phyloP scores from a whole-genome alignment of 805 yeast species.

The Saccharomyces kudriavzevii region DNA sequence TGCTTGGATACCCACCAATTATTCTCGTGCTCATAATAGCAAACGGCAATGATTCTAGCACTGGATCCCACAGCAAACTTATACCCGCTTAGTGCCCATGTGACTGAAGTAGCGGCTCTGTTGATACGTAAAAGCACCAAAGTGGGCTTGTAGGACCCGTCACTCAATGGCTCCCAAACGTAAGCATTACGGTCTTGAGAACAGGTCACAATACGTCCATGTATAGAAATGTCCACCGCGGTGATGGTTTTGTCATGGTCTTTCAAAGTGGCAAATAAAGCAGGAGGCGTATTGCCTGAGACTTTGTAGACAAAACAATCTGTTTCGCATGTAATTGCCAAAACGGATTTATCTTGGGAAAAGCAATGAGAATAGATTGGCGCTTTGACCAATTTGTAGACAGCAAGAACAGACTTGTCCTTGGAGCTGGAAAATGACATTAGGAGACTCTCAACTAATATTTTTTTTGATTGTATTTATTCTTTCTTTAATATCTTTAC shows the following conservation, averaged over 20 bases:
- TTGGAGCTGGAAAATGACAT: slow-evolving; percentile 15
- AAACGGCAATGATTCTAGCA: slow-evolving; percentile 87
- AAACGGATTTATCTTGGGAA: slow-evolving; percentile 51
- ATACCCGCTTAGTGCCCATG: slow-evolving; percentile 91
- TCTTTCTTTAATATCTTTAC: background rate
- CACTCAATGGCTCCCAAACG: slow-evolving; percentile 79
- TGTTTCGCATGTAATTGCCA: slow-evolving; percentile 79
- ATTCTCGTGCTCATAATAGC: slow-evolving; percentile 91
- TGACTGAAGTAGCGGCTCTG: slow-evolving; percentile 89
- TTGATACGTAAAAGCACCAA: slow-evolving; percentile 85
- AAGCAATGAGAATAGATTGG: slow-evolving; percentile 91
- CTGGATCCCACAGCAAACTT: slow-evolving; percentile 97
- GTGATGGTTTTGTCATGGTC: slow-evolving; percentile 94
- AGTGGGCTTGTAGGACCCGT: slow-evolving; percentile 69
- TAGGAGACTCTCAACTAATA: slow-evolving; percentile 6
- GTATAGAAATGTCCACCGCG: slow-evolving; percentile 81
- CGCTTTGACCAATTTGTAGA: slow-evolving; percentile 64
- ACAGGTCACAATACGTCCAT: slow-evolving; percentile 89
- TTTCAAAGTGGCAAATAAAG: slow-evolving; percentile 53
- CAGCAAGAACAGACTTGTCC: slow-evolving; percentile 25
- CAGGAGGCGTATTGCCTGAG: slow-evolving; percentile 43
- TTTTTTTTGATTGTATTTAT: background rate
- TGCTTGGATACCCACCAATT: slow-evolving; percentile 99
- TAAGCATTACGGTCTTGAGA: slow-evolving; percentile 96
- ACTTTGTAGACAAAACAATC: slow-evolving; percentile 67